Conservation (phyloP, 1,139 yeast species). For the Wickerhamomyces sp. region DNA sequence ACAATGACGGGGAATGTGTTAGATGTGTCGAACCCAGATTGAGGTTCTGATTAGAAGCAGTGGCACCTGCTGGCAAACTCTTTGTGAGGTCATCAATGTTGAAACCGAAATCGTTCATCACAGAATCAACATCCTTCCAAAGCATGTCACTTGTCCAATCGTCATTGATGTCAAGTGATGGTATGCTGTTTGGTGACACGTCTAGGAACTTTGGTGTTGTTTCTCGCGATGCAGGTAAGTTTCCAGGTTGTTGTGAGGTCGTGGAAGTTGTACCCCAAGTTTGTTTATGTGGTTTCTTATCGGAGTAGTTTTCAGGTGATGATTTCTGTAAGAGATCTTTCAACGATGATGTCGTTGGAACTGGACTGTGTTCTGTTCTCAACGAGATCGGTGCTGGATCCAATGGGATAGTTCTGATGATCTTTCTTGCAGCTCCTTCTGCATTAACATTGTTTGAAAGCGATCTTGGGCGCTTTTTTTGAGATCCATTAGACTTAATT, state of each 20-base stretch:
- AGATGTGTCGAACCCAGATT: no score
- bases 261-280: no score
- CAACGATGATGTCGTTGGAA: constrained; percentile 14
- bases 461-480: constrained; percentile 38
- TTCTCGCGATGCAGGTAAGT: constrained; percentile 1
- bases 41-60: no score
- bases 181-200: constrained; percentile 21
- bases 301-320: constrained; percentile 15
- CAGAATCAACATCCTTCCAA: constrained; percentile 87
- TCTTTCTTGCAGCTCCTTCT: constrained; percentile 65
- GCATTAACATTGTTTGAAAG: constrained; percentile 53
- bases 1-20: no score
- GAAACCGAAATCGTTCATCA: constrained; percentile 94
- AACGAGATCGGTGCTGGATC: constrained; percentile 71
- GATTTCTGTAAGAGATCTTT: constrained; percentile 20
- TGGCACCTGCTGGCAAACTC: not conserved
- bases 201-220: not conserved
- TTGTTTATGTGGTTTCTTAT: constrained; percentile 1
- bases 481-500: constrained; percentile 15
- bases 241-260: not conserved
- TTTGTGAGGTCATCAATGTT: constrained; percentile 40
- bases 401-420: constrained; percentile 71
- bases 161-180: constrained; percentile 29
- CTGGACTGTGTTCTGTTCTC: constrained; percentile 8
- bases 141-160: constrained; percentile 64